Evolutionary conservation across 2,329 filamentous ascomycete genomes (phyloP), one percentile per base, ranked within the genome.

Genomic region (Alternaria incomplexa): DNA sequence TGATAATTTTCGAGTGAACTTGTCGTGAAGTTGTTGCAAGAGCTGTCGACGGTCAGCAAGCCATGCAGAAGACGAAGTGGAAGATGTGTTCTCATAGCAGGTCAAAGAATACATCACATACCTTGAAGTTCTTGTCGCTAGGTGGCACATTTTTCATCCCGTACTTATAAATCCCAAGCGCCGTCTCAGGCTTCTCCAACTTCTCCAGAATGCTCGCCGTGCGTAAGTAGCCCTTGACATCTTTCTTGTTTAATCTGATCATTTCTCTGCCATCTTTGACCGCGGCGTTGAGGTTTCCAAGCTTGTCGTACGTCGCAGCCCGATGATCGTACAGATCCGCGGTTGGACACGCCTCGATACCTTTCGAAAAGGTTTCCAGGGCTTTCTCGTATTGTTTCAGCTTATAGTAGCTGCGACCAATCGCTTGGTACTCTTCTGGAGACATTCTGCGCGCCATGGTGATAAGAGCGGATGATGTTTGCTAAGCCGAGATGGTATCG

Each of bases 221-320:
- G 56, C 87, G 84, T 26, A 89, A 73, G 72, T 89, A 89, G 9
- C 87, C 87, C 61, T 83, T 83, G n/a, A 85, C 81, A 74, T 88
- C 84, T 22, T 81, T 79, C 58, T 82, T 83, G 50, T 84, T 77
- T 15, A 80, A 66, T 58, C 83, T 83, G 58, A 90, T 87, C 80
- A 88, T 87, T 20, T 80, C 79, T 64, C 84, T 84, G n/a, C 85
- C 85, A 81, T 89, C 87, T 58, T 82, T 81, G 10, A 89, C 79
- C 0, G 87, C 87, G 12, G 80, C 76, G 23, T 84, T 80, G 62
- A 84, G 80, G 62, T 86, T 76, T 15, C 79, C 79, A 10, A 88
- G 77, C 70, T 86, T 88, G 52, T 84, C 84, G 61, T 86, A 83
- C 36, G 84, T 83, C 12, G 86, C 86, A 40, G 86, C 84, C 52